A percentile compares a stretch with the other conserved stretches of the same genome.
These are phyloP conservation scores for Begonia peltatifolia DNA, from an alignment of 306 rosid species.

Conservation along the genomic window DNA sequence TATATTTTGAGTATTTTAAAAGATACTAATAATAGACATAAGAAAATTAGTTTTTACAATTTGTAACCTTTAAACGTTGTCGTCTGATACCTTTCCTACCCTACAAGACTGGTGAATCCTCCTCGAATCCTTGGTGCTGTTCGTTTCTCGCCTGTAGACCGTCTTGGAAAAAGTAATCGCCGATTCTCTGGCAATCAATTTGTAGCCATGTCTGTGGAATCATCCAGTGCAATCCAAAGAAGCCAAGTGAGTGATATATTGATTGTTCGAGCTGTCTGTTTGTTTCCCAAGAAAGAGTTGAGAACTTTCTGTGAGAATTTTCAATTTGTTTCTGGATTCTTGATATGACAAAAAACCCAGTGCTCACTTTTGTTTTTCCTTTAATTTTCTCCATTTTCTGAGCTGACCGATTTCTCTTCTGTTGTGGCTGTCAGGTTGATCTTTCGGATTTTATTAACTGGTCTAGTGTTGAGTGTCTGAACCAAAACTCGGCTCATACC, in stretches of 20 bases:
- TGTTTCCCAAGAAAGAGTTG: background rate
- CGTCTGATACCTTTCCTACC: too few relatives aligned
- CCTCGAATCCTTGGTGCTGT: too few relatives aligned
- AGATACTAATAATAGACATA: too few relatives aligned
- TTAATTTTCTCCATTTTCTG: background rate
- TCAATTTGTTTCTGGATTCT: background rate
- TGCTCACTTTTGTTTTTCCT: background rate
- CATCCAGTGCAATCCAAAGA: slow-evolving; percentile 60
- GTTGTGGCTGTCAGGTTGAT: slow-evolving; percentile 54
- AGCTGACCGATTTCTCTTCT: background rate
- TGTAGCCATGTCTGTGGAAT: slow-evolving; percentile 69
- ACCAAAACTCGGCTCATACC: slow-evolving; percentile 64
- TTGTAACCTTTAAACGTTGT: too few relatives aligned
- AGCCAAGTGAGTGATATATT: slow-evolving; percentile 49
- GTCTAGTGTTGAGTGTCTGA: slow-evolving; percentile 90
- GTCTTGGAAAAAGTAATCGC: too few relatives aligned
- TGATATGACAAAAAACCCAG: background rate
- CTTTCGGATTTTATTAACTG: slow-evolving; percentile 84
- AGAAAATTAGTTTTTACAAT: too few relatives aligned
- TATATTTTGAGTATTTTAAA: too few relatives aligned
- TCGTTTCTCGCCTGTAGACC: too few relatives aligned
- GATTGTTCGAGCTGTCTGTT: slow-evolving; percentile 7
- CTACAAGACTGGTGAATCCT: too few relatives aligned
- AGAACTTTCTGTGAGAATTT: background rate
- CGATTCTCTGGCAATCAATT: too few relatives aligned